Evolutionary conservation across 768 basidiomycete species (phyloP).

Genomic region (Tylopilus cervinicoccineus): DNA sequence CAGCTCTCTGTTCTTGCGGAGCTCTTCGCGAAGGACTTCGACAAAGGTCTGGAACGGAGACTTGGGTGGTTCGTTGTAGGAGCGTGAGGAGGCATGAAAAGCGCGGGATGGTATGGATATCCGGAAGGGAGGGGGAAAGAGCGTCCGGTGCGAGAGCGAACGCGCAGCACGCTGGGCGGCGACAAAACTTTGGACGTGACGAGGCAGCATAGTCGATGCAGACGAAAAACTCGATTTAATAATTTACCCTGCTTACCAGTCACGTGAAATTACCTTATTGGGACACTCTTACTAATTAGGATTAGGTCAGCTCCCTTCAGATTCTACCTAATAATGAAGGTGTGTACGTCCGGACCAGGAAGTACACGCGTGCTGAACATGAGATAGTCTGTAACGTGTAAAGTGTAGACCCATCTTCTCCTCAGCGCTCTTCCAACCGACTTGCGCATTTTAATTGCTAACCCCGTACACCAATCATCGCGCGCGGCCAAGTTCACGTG

Average conservation of each 20-base stretch:
- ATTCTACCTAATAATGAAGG: too few relatives aligned
- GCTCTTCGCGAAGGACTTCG: conserved; percentile 87
- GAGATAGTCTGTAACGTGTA: too few relatives aligned
- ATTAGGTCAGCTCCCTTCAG: too few relatives aligned
- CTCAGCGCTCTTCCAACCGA: too few relatives aligned
- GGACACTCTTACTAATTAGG: too few relatives aligned
- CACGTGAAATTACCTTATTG: conserved; percentile 7
- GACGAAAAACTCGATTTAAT: conserved; percentile 10
- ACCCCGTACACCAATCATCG: too few relatives aligned
- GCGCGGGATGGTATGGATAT: conserved; percentile 25
- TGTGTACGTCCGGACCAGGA: too few relatives aligned
- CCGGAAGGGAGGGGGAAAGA: conserved; percentile 28
- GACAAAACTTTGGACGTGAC: conserved; percentile 41
- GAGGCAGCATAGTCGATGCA: conserved; percentile 39
- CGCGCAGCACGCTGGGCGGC: conserved; percentile 26
- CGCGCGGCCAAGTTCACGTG: not conserved
- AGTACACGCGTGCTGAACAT: too few relatives aligned
- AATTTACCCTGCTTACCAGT: conserved; percentile 1
- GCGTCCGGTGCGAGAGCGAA: conserved; percentile 10
- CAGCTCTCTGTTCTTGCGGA: conserved; percentile 89
- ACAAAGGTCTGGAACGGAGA: conserved; percentile 97
- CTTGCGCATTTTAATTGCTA: too few relatives aligned
- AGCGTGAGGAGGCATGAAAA: conserved; percentile 67
- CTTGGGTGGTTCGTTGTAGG: conserved; percentile 66
- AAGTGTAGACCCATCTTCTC: too few relatives aligned